phyloP scores from a whole-genome alignment of 805 yeast genomes.

The Lachancea mirantina region DNA sequence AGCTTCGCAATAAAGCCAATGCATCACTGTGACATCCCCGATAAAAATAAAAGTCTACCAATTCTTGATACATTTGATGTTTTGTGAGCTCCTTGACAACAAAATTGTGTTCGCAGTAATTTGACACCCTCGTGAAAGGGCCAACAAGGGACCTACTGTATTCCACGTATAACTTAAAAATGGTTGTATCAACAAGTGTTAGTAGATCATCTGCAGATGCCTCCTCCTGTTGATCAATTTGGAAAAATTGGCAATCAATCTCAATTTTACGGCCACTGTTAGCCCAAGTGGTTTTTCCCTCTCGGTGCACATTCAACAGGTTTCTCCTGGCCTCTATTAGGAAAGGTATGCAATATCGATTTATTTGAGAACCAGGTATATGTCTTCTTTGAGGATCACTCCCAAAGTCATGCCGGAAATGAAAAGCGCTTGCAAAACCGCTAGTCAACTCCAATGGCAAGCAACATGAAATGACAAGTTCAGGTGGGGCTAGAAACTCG shows the following conservation, averaged over 20 bases:
- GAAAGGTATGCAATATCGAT: constrained; percentile 34
- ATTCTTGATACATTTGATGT: constrained; percentile 50
- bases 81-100: constrained; percentile 49
- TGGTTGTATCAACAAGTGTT: constrained; percentile 60
- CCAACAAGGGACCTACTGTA: constrained; percentile 69
- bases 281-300: constrained; percentile 16
- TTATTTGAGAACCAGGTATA: constrained; percentile 18
- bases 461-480: constrained; percentile 37
- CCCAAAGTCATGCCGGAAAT: constrained; percentile 4
- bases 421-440: constrained; percentile 3
- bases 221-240: constrained; percentile 29
- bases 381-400: constrained; percentile 1
- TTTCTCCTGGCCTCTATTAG: constrained; percentile 45
- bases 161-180: constrained; percentile 68
- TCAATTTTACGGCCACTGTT: constrained; percentile 16
- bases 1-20: constrained; percentile 48
- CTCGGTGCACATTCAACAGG: constrained; percentile 25
- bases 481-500: constrained; percentile 55
- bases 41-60: constrained; percentile 72
- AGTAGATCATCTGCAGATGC: constrained; percentile 34
- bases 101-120: constrained; percentile 58
- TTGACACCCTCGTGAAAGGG: constrained; percentile 70
- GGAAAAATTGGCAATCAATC: constrained; percentile 23
- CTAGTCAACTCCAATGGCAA: constrained; percentile 34
- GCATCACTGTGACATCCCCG: constrained; percentile 59